Evolutionary conservation across 257 asterid species (phyloP), one percentile per base, ranked within the genome.

Genomic region (Anisodus acutangulus): DNA sequence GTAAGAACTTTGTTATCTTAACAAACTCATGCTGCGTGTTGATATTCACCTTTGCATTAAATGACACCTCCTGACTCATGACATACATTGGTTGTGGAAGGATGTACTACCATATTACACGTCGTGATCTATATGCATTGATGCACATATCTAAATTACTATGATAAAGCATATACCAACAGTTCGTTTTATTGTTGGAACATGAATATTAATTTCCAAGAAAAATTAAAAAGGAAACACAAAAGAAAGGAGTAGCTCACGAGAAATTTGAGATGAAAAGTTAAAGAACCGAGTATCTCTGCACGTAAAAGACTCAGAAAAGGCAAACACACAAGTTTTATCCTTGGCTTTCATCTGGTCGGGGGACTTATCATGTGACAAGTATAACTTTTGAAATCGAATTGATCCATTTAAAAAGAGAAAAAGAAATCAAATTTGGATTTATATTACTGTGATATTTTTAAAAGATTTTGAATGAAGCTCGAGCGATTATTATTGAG

Each of bases 51-150:
- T 74, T 4, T 7, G 51, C 76, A 37, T 37, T 68, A 37, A 15
- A 68, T 8, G 60, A 11, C 41, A 72, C 60, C 19, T 47, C 59
- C 31, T 69, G 70, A 35, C 57, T 70, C 79, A 43, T 70, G 79
- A 70, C 55, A 70, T 70, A 70, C 41, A 43, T 17, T 43, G n/a
- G 37, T 41, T 70, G 39, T 63, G 35, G 37, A 7, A 9, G 37
- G 68, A 1, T 15, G 74, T 66, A 10, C 47, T 58, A 4, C 64
- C 22, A 5, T 58, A 58, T 22, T 17, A 59, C 7, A 19, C 68
- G 11, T 19, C 13, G 35, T 60, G 12, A 19, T 63, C 41, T 19
- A 31, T 22, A 9, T 45, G 53, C 37, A 43, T 43, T 41, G 26
- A 41, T 69, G 51, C 57, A 17, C 79, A 71, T 45, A 17, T 45